Conservation (phyloP, 345 rosid species). For the Eucalyptus lansdowneana region DNA sequence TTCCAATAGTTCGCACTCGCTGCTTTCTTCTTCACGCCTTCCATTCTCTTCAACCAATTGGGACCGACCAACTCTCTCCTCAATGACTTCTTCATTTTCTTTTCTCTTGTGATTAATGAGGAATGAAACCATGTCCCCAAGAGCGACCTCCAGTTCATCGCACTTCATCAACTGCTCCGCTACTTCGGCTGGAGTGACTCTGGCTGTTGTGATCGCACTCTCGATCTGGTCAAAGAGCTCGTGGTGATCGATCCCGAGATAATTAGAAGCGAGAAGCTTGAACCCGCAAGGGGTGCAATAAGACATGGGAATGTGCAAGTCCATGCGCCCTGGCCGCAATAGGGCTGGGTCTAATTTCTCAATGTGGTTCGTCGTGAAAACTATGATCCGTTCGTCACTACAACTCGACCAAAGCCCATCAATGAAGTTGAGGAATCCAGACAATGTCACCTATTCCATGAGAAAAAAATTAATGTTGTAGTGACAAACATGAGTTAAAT, state of each 20-base stretch:
- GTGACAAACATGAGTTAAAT: not conserved
- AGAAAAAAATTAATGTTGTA: not conserved
- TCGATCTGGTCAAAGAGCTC: conserved; percentile 10
- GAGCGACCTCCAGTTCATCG: conserved; percentile 11
- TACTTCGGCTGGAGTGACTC: conserved; percentile 36
- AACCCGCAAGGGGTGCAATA: conserved; percentile 45
- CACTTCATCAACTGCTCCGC: conserved; percentile 33
- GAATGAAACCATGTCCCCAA: conserved; percentile 14
- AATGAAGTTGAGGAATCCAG: conserved; percentile 51
- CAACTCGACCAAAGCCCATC: conserved; percentile 78
- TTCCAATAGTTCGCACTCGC: not conserved
- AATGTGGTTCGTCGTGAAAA: conserved; percentile 63
- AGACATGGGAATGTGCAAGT: conserved; percentile 78
- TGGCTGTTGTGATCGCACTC: not conserved
- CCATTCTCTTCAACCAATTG: not conserved
- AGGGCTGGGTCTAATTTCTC: conserved; percentile 67
- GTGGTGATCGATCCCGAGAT: conserved; percentile 12
- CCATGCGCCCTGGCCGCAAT: conserved; percentile 77
- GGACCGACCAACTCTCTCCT: not conserved
- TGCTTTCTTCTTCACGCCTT: not conserved
- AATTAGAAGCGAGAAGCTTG: conserved; percentile 31
- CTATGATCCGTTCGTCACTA: conserved; percentile 62
- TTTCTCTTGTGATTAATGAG: conserved; percentile 4
- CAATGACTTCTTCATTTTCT: not conserved
- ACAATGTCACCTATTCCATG: conserved; percentile 21